Conservation (phyloP, 768 basidiomycete species). For the Lactifluus volemus region DNA sequence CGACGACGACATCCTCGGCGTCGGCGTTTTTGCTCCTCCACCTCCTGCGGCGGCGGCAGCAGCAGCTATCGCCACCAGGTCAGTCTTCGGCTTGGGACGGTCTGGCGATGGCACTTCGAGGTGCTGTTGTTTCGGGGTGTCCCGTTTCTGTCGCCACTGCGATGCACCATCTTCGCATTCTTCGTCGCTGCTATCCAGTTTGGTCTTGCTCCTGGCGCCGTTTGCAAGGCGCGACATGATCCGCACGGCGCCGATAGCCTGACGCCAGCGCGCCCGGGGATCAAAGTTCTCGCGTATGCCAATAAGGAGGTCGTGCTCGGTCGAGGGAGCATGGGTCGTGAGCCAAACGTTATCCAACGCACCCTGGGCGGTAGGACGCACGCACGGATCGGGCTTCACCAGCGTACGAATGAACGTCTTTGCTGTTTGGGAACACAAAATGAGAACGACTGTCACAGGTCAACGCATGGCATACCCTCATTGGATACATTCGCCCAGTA, state of each 20-base stretch:
- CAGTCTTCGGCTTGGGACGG: not conserved
- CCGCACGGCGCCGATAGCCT: conserved; percentile 50
- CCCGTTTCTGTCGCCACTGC: not conserved
- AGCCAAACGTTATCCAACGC: conserved; percentile 74
- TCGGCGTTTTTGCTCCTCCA: not conserved
- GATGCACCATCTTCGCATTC: not conserved
- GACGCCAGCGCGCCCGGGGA: conserved; percentile 62
- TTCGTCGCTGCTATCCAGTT: not conserved
- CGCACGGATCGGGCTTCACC: conserved; percentile 58
- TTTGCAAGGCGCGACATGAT: conserved; percentile 13
- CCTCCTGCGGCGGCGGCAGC: not conserved
- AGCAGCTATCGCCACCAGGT: not conserved
- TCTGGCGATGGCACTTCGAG: not conserved
- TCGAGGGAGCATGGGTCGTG: conserved; percentile 51
- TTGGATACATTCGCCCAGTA: conserved; percentile 90
- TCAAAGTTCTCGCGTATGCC: conserved; percentile 82
- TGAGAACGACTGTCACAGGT: not conserved
- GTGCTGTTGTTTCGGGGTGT: not conserved
- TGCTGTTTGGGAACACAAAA: conserved; percentile 35
- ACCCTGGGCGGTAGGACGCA: conserved; percentile 64
- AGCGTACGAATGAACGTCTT: conserved; percentile 74
- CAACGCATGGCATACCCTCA: conserved; percentile 41
- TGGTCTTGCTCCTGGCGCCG: not conserved
- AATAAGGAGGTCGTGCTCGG: conserved; percentile 59
- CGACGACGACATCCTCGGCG: not conserved